phyloP scores from a whole-genome alignment of 2,329 filamentous ascomycete species.

The Davidsoniella neocaledoniae region DNA sequence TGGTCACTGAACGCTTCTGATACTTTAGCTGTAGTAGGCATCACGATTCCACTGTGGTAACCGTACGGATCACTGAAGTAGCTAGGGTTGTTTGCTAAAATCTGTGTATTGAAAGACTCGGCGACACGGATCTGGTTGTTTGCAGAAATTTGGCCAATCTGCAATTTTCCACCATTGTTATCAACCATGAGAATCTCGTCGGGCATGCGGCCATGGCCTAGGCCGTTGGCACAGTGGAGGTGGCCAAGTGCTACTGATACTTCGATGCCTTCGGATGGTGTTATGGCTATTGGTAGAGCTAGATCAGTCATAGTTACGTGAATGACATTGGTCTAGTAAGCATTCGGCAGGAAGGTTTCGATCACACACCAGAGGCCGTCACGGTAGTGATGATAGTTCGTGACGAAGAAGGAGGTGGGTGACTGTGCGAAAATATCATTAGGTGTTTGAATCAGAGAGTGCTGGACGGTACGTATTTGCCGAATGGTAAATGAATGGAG shows the following conservation, averaged over 20 bases:
- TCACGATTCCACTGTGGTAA: conserved; percentile 37
- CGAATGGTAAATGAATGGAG: conserved; percentile 24
- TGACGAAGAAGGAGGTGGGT: conserved; percentile 35
- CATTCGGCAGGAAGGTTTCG: conserved; percentile 27
- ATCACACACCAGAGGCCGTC: conserved; percentile 29
- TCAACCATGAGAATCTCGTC: conserved; percentile 28
- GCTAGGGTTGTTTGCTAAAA: conserved; percentile 37
- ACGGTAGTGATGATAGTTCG: conserved; percentile 41
- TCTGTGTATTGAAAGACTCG: conserved; percentile 14
- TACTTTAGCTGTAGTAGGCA: conserved; percentile 28
- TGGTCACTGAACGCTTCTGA: conserved; percentile 21
- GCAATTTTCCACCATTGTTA: conserved; percentile 29
- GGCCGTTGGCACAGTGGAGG: conserved; percentile 39
- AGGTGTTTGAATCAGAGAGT: conserved; percentile 37
- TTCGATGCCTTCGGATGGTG: conserved; percentile 21
- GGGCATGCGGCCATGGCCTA: conserved; percentile 29
- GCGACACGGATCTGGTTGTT: conserved; percentile 13
- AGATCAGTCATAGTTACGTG: conserved; percentile 17
- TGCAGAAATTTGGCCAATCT: conserved; percentile 14
- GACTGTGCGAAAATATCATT: conserved; percentile 38
- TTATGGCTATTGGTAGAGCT: conserved; percentile 14
- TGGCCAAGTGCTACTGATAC: conserved; percentile 27
- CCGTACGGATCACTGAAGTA: conserved; percentile 37
- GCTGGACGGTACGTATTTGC: conserved; percentile 35
- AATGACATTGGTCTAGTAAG: conserved; percentile 33